phyloP scores from a whole-genome alignment of 192 early-diverging fungal species.

The Chytriomyces hyalinus region DNA sequence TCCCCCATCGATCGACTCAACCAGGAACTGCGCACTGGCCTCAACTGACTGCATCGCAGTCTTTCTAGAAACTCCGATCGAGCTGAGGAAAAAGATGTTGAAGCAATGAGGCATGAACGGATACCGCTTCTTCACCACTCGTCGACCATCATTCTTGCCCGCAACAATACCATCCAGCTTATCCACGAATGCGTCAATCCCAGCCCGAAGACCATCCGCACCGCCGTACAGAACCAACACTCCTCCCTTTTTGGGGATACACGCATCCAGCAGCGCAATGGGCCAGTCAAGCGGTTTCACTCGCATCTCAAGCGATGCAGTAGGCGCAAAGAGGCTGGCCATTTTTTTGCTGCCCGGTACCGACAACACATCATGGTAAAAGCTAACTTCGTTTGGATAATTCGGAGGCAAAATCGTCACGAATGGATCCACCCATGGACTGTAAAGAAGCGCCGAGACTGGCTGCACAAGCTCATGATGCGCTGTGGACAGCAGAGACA shows the following conservation, averaged over 20 bases:
- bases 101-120: conserved; percentile 23
- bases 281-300: neutral
- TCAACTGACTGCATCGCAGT: neutral
- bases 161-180: neutral
- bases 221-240: conserved; percentile 28
- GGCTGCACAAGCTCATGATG: conserved; percentile 21
- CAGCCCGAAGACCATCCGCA: conserved; percentile 21
- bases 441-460: conserved; percentile 7
- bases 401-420: conserved; percentile 14
- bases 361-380: conserved; percentile 9
- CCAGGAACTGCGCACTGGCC: conserved; percentile 1
- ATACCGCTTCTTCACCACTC: conserved; percentile 19
- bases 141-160: neutral
- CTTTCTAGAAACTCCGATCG: neutral
- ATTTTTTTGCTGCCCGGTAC: neutral
- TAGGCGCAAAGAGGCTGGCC: neutral
- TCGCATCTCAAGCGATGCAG: neutral
- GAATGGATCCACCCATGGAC: conserved; percentile 23
- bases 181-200: conserved; percentile 25
- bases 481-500: neutral
- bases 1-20: neutral
- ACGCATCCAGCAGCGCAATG: neutral
- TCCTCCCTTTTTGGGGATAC: neutral
- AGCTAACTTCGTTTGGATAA: conserved; percentile 5
- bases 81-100: neutral